Evolutionary conservation across 306 rosid genomes (phyloP), one percentile per base, ranked within the genome.

Genomic region (Phaseolus lunatus): DNA sequence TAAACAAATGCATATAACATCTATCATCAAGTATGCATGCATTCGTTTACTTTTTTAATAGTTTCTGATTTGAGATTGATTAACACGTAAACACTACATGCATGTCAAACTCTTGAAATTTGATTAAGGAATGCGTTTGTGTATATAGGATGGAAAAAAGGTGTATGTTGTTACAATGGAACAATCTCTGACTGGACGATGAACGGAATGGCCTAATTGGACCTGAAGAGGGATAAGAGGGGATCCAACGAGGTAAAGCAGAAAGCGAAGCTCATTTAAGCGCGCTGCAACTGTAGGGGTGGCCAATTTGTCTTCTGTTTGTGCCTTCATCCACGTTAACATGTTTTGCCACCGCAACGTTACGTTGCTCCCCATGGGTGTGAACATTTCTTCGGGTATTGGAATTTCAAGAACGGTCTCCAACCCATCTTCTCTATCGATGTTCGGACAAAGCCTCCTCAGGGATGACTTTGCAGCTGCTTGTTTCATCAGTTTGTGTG

Each of bases 191-290:
- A 93, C 89, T 0, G 92, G 95, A n/a, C 98, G 98, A 66, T 88
- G 90, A 70, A 89, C 67, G 23, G 97, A 85, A 69, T 87, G 89
- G 39, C 97, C 97, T 33, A 93, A 52, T 39, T 92, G 98, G 58
- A 95, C 97, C 81, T 95, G 98, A 76, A 95, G 96, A 73, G 98
- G 98, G 45, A 95, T 88, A 8, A 95, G 90, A 35, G 98, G 98
- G 7, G 98, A 95, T n/a, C 96, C 97, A 22, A 92, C 98, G 62
- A 95, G 97, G 85, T 88, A 92, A 64, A 95, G 97, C 19, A 92
- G 84, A 61, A 95, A 90, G 0, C 97, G 87, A 16, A 95, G 93
- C 87, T 95, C 97, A 8, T 88, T 92, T 29, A 92, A 83, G 0
- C 97, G 92, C 37, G 86, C 84, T 0, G 97, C 83, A 26, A 92